phyloP scores from a whole-genome alignment of 1,139 yeast genomes.

The Pichia sp. region DNA sequence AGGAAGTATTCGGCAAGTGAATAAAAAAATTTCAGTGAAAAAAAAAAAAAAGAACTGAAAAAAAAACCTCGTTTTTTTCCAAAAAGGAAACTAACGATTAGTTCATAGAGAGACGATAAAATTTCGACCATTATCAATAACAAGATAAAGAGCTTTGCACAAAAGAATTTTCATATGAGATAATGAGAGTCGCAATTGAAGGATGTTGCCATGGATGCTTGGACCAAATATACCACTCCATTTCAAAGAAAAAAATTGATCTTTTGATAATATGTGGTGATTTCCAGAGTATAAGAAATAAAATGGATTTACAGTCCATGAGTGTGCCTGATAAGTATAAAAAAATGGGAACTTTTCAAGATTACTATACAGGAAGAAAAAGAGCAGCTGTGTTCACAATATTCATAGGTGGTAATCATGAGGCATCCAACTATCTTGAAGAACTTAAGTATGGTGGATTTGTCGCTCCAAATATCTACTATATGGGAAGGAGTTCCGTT shows the following conservation, averaged over 20 bases:
- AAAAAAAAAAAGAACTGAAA: not conserved
- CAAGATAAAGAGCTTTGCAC: not conserved
- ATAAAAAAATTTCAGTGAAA: constrained; percentile 1
- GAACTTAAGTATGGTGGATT: constrained; percentile 87
- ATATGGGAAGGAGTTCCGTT: constrained; percentile 74
- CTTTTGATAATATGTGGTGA: constrained; percentile 86
- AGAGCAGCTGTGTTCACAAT: constrained; percentile 74
- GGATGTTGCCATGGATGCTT: constrained; percentile 95
- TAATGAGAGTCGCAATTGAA: constrained; percentile 57
- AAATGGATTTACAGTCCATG: constrained; percentile 61
- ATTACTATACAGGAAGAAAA: constrained; percentile 59
- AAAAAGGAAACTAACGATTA: not conserved
- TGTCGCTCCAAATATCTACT: constrained; percentile 90
- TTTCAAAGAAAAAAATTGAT: constrained; percentile 41
- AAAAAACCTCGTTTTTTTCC: constrained; percentile 9
- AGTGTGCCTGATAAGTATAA: constrained; percentile 55
- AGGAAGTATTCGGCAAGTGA: too few relatives aligned
- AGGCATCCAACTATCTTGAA: constrained; percentile 71
- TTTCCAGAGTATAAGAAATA: constrained; percentile 65
- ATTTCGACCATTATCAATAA: not conserved
- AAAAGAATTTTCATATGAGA: not conserved
- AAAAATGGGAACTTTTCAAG: constrained; percentile 70
- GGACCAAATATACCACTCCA: constrained; percentile 48
- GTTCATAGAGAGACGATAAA: not conserved
- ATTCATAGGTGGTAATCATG: constrained; percentile 95